These are phyloP conservation scores for Dactylella cylindrospora DNA, from an alignment of 2,329 filamentous ascomycete species.

Conservation along the genomic window DNA sequence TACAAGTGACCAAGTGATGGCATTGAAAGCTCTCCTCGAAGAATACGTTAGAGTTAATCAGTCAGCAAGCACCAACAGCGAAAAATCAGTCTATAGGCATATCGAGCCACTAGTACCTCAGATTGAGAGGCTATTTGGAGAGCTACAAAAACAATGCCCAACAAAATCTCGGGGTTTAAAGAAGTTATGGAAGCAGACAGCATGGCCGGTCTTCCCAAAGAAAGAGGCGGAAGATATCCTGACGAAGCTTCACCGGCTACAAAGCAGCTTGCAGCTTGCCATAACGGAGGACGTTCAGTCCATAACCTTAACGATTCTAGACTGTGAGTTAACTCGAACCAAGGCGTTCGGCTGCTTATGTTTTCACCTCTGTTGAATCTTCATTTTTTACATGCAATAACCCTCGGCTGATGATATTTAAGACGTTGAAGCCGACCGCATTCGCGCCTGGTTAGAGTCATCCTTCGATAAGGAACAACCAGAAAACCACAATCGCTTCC, in stretches of 20 bases:
- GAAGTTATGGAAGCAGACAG: not conserved
- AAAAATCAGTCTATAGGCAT: not conserved
- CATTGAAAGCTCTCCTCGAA: constrained; percentile 3
- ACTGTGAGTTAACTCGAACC: constrained; percentile 1
- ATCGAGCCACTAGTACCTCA: not conserved
- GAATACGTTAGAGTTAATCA: not conserved
- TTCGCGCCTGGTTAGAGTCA: constrained; percentile 1
- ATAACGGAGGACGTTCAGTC: constrained; percentile 1
- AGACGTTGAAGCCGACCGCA: not conserved
- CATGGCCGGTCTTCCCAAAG: constrained; percentile 12
- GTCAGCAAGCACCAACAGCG: not conserved
- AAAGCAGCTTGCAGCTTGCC: constrained; percentile 1
- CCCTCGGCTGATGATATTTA: not conserved
- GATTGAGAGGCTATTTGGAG: constrained; percentile 2
- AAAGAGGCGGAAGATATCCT: constrained; percentile 13
- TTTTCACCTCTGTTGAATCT: no score
- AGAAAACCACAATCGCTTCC: not conserved
- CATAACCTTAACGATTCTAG: not conserved
- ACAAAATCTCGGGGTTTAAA: not conserved
- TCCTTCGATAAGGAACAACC: constrained; percentile 4
- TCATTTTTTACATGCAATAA: not conserved
- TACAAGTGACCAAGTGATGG: not conserved
- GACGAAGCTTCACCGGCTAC: not conserved
- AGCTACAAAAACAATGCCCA: constrained; percentile 11
- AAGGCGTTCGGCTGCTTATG: no score